Conservation (phyloP, 495 filamentous ascomycete species). For the Staphylotrichum tortipilum region DNA sequence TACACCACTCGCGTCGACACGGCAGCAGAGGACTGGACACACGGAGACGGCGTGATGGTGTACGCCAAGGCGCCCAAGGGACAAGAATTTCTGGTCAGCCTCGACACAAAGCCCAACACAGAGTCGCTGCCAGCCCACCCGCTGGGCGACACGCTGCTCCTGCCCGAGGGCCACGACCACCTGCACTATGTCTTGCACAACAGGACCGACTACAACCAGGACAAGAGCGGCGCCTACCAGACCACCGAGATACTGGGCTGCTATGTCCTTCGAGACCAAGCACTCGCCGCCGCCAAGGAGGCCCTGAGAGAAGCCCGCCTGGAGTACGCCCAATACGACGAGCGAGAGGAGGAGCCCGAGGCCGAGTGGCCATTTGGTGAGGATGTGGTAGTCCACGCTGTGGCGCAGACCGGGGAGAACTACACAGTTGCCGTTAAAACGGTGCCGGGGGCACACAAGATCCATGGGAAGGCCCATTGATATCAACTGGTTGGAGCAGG, state of each 20-base stretch:
- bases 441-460: constrained; percentile 12
- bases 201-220: constrained; percentile 31
- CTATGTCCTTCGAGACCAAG: constrained; percentile 23
- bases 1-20: constrained; percentile 13
- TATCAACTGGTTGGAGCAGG: too few relatives aligned
- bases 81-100: constrained; percentile 29
- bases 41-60: constrained; percentile 30
- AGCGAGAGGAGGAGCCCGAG: constrained; percentile 15
- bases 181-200: constrained; percentile 38
- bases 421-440: constrained; percentile 30
- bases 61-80: constrained; percentile 26
- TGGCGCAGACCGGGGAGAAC: constrained; percentile 34
- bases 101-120: constrained; percentile 34
- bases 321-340: constrained; percentile 35
- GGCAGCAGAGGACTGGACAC: constrained; percentile 18
- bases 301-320: constrained; percentile 18
- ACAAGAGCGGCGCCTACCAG: constrained; percentile 25
- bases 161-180: constrained; percentile 19
- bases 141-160: constrained; percentile 11
- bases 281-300: constrained; percentile 21
- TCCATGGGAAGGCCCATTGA: constrained; percentile 7
- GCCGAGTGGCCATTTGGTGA: constrained; percentile 38
- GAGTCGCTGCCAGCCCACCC: constrained; percentile 16
- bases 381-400: constrained; percentile 35
- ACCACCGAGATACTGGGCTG: constrained; percentile 32